Evolutionary conservation across 768 basidiomycete genomes (phyloP), one percentile per base, ranked within the genome.

Genomic region (Psilocybe cubensis): DNA sequence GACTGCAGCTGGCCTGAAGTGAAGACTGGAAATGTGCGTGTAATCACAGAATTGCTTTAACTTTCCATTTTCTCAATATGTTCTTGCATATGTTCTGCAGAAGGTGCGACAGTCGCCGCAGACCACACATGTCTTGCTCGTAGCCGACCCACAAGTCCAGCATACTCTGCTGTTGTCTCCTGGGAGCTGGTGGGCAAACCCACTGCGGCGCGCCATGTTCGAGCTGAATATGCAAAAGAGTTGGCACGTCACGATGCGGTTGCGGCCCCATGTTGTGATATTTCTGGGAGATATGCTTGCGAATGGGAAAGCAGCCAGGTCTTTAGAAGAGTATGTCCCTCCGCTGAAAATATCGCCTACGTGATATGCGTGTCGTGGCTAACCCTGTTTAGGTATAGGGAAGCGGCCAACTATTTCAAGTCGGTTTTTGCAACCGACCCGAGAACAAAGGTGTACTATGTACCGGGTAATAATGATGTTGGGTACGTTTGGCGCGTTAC

Each of bases 401-500:
- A 71, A 20, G 91, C 90, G 55, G 76, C 74, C 18, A 71, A 73
- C 29, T 80, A 84, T 51, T 93, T 93, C 74, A 80, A 83, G 63
- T 72, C 75, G 3, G 84, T 86, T 27, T 92, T 92, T 65, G 68
- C 75, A 17, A 63, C 75, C 1, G 69, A 80, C 18, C 54, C 73
- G 12, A 71, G 72, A 3, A 68, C 76, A 14, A 66, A 75, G 0
- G 76, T 79, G 51, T 81, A 85, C 72, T 85, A 83, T 64, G 76
- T 92, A 40, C 86, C 89, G 6, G 92, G 92, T n/a, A 94, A 94
- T 62, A 88, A 87, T 61, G 92, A 94, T 63, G 79, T 94, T 43
- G 86, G 86, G 81, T 87, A 45, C 21, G 82, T 72, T 43, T 7
- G 29, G 8, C 2, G 21, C 1, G 27, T 8, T 3, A 41, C 42